A percentile compares a stretch with the other conserved stretches of the same genome.
Conservation (phyloP, 2,329 filamentous ascomycete genomes). For the Trichoderma sp. region DNA sequence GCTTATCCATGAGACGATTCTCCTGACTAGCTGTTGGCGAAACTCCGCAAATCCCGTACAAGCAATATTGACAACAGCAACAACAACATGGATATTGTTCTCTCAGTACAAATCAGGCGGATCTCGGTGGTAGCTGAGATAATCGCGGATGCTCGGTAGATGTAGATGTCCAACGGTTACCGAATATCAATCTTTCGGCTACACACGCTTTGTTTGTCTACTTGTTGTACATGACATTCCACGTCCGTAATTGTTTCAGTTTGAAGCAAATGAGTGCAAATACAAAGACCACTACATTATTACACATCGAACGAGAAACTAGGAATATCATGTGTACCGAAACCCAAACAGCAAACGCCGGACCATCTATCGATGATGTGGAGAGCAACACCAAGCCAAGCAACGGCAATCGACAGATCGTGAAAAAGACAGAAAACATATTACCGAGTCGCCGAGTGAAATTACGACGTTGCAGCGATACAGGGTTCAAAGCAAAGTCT, state of each 20-base stretch:
- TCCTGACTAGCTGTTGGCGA: neutral
- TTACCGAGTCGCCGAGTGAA: neutral
- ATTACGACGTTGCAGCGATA: conserved; percentile 9
- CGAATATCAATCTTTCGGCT: neutral
- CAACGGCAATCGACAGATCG: neutral
- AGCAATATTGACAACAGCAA: neutral
- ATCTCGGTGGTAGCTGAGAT: neutral
- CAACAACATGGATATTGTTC: neutral
- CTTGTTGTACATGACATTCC: neutral
- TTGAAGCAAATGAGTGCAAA: neutral
- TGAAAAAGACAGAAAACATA: neutral
- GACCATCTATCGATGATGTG: neutral
- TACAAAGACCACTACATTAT: neutral
- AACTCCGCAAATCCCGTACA: neutral
- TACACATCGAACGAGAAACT: no score
- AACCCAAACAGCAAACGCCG: neutral
- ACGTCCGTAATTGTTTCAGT: neutral
- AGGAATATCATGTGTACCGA: neutral
- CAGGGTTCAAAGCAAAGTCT: neutral
- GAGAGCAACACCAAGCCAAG: no score
- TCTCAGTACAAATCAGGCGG: neutral
- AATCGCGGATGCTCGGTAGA: neutral
- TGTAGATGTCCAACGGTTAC: neutral
- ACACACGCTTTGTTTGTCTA: neutral
- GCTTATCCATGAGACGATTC: neutral